phyloP scores from a whole-genome alignment of 176 grass and related monocot species.

The Paspalum notatum region DNA sequence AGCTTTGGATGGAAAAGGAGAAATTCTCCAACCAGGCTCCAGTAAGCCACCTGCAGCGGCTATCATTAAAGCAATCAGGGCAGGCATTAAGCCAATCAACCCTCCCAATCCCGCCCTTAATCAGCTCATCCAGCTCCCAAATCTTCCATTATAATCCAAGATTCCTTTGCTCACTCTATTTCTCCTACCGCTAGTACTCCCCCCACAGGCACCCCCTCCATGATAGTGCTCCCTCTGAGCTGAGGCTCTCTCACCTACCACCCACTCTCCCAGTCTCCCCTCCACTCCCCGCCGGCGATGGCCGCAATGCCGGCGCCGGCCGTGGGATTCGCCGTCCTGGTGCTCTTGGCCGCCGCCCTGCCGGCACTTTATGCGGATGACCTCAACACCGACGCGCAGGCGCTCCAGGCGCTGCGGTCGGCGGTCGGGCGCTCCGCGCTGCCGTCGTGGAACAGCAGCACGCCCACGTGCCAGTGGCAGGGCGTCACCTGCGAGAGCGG shows the following conservation, averaged over 20 bases:
- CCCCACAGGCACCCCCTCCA: conserved; percentile 36
- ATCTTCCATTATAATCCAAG: conserved; percentile 70
- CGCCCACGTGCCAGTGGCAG: conserved; percentile 69
- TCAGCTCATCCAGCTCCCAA: conserved; percentile 41
- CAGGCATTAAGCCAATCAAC: conserved; percentile 42
- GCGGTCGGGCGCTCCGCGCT: conserved; percentile 66
- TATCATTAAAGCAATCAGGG: conserved; percentile 57
- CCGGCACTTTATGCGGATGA: conserved; percentile 42
- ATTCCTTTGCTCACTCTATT: conserved; percentile 57
- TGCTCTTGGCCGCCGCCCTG: conserved; percentile 7
- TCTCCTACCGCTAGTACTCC: conserved; percentile 38
- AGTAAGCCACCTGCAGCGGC: conserved; percentile 42
- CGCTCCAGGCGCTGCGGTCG: conserved; percentile 61
- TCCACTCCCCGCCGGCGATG: conserved; percentile 41
- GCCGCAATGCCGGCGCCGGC: conserved; percentile 51
- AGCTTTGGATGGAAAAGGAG: conserved; percentile 42
- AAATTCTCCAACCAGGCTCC: conserved; percentile 62
- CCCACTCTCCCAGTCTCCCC: neutral
- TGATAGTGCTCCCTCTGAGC: conserved; percentile 40
- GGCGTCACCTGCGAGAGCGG: conserved; percentile 69
- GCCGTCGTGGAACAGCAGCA: conserved; percentile 70
- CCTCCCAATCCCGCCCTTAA: conserved; percentile 17
- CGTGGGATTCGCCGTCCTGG: conserved; percentile 40
- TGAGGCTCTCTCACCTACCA: conserved; percentile 29
- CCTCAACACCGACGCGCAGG: conserved; percentile 66